phyloP scores from a whole-genome alignment of 176 grass and related monocot species.

The Puya raimondii region DNA sequence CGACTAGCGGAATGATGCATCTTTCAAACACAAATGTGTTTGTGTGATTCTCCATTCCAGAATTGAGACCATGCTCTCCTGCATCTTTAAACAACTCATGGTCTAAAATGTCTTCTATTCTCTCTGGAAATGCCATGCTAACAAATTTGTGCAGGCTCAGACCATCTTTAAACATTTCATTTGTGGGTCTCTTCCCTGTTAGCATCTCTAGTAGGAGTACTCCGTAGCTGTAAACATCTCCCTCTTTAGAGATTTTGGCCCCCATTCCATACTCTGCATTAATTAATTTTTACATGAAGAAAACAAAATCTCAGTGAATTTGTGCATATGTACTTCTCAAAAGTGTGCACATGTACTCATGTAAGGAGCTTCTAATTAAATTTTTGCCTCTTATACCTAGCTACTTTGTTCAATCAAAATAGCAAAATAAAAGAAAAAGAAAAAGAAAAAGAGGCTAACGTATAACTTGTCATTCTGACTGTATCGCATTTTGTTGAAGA shows the following conservation, averaged over 20 bases:
- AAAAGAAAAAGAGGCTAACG: too few species aligned
- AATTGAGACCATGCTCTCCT: not conserved
- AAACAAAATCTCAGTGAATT: not conserved
- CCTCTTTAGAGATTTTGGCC: conserved; percentile 6
- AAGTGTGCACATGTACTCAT: too few species aligned
- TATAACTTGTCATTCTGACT: too few species aligned
- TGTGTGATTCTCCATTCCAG: not conserved
- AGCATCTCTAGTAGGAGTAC: conserved; percentile 13
- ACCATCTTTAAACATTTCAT: conserved; percentile 23
- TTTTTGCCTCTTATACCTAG: too few species aligned
- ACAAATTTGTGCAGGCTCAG: conserved; percentile 8
- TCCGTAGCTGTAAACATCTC: conserved; percentile 23
- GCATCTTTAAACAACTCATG: conserved; percentile 1
- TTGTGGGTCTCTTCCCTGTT: conserved; percentile 23
- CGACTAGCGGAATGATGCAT: conserved; percentile 22
- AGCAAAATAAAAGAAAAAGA: too few species aligned
- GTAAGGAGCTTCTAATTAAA: too few species aligned
- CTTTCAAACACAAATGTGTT: conserved; percentile 6
- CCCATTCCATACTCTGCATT: conserved; percentile 32
- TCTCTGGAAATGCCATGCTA: conserved; percentile 11
- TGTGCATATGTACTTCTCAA: not conserved
- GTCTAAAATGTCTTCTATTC: conserved; percentile 19
- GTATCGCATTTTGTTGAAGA: too few species aligned
- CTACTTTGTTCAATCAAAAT: too few species aligned
- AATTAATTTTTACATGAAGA: not conserved